Base-by-base conservation (phyloP, 768 basidiomycete genomes). In the Thelephora ganbajun region DNA sequence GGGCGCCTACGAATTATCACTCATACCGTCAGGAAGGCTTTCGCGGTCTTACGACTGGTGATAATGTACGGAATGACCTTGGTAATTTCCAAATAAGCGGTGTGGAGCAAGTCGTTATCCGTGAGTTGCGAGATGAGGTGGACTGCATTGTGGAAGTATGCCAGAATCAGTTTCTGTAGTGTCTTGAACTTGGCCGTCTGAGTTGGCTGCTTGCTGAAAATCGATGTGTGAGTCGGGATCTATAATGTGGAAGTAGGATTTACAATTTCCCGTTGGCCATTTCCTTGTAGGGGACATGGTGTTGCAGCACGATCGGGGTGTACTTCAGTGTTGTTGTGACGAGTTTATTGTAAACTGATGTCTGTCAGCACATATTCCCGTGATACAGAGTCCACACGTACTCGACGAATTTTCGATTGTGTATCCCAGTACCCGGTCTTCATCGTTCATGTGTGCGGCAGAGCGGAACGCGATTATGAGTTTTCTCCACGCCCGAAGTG, bases 1-100 rank as follows among this genome's bases (percentile, higher is more conserved):
- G 23, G 16, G n/a, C 33, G n/a, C 11, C 14, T 7, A 5, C 13
- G n/a, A 16, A n/a, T 13, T 1, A 36, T 20, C 6, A 52, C 60
- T 11, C 26, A 4, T 51, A 84, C 90, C 70, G 96, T 97, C 43
- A 96, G 69, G 63, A 94, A 97, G 11, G 74, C 66, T 61, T 90
- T 87, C 33, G 96, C 72, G 22, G 84, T 74, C 62, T 88, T 96
- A 35, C 90, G 75, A 54, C 81, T 91, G 51, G 76, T 77, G 46
- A 83, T 73, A 22, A 96, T 71, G 62, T 93, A 97, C 0, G 96
- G 94, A 5, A 97, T 65, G 22, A 98, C 69, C 63, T 92, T 96
- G 0, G 84, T 77, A 50, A 83, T 90, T 64, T 97, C 94, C 2
- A 72, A 69, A 47, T 97, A 67, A 1, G 88, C 84, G 12, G 89